A percentile compares a stretch with the other conserved stretches of the same genome.
Conservation (phyloP, 2,329 filamentous ascomycete species). For the Epichloe typhina region DNA sequence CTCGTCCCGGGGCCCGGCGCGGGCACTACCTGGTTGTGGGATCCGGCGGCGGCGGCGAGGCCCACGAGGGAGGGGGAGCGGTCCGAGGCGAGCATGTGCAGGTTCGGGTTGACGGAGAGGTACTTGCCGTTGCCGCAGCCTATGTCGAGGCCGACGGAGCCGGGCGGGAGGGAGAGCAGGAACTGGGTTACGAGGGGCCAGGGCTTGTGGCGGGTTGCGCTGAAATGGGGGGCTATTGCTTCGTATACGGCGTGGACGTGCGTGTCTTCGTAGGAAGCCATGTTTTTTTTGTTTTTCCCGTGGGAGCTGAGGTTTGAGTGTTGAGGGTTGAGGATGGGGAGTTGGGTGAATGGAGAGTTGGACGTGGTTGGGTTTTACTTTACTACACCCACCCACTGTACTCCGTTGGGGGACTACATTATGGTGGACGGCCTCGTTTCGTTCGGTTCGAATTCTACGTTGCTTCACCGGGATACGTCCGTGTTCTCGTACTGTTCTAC, state of each 20-base stretch:
- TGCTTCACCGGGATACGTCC: no score
- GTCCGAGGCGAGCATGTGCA: slow-evolving; percentile 79
- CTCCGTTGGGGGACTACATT: no score
- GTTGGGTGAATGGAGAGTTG: no score
- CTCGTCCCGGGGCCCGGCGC: no score
- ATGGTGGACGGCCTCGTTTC: no score
- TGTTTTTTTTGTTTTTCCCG: neutral
- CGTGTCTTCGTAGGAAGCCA: slow-evolving; percentile 56
- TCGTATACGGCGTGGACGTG: slow-evolving; percentile 92
- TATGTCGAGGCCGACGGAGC: slow-evolving; percentile 74
- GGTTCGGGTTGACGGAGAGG: slow-evolving; percentile 58
- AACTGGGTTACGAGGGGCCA: slow-evolving; percentile 88
- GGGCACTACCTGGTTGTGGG: no score
- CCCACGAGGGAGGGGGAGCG: slow-evolving; percentile 50
- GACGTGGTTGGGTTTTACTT: no score
- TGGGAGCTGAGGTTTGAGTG: no score
- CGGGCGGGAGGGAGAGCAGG: slow-evolving; percentile 49
- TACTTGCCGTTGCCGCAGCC: slow-evolving; percentile 98
- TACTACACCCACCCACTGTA: no score
- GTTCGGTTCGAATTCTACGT: no score
- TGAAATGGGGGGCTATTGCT: slow-evolving; percentile 77
- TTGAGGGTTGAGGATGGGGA: no score
- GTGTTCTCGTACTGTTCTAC: no score
- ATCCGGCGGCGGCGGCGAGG: slow-evolving; percentile 16
- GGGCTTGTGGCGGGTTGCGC: slow-evolving; percentile 65